Base-by-base conservation (phyloP, 140 eudicot species). In the Bidens hawaiensis region DNA sequence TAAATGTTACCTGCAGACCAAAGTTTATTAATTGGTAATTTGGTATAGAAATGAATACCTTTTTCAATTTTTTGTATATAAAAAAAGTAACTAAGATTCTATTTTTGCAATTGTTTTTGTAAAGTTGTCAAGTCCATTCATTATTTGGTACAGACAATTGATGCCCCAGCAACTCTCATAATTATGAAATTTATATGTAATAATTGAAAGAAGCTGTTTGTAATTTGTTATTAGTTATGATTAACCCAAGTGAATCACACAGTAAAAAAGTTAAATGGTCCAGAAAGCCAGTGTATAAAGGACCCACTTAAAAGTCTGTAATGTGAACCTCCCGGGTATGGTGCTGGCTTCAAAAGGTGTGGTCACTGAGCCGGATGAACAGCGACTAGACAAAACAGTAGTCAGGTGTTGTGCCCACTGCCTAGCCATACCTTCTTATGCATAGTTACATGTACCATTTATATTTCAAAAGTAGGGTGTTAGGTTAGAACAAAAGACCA, bases 91-190 rank as follows among this genome's bases (percentile, higher is more conserved):
- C 8, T 28, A 4, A 70, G 54, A 71, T 61, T 36, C 67, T 19
- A 38, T 31, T 21, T 48, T 55, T 55, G 42, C 28, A 55, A n/a
- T 40, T 15, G 68, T 43, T 28, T 47, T 48, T 33, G 41, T 58
- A 58, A n/a, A 49, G 69, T 50, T 70, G 75, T 65, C 76, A 15
- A 26, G 64, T 62, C 68, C 38, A 61, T 61, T 62, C 38, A 61
- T 61, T 62, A 51, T 36, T 71, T 71, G 64, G 69, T 61, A 10
- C 38, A 47, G 61, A 47, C 24, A 68, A 69, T 69, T 59, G 75
- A 69, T 69, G 26, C 75, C 75, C 41, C 62, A 55, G 8, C 62
- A 1, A 55, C 25, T 30, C 25, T 55, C 62, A 55, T 55, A 55
- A 55, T 55, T 28, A 28, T 55, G 25, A 31, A 30, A 59, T 31